Evolutionary conservation across 441 rosid species (phyloP), one percentile per base, ranked within the genome.

Genomic region (Rhodomyrtus psidioides): DNA sequence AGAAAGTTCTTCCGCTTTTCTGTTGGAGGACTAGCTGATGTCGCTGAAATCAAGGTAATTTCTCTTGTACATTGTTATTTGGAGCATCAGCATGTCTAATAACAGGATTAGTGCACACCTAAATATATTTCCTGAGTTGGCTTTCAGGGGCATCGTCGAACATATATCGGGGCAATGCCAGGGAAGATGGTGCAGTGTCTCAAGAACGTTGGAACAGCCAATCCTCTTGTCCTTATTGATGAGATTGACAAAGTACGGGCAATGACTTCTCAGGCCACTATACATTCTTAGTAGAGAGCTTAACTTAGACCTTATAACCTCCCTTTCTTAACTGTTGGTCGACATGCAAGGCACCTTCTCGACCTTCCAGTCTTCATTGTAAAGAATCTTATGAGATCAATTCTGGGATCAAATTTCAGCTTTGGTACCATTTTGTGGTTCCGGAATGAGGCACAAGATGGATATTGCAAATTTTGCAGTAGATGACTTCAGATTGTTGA

Each of bases 181-280:
- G 99, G 99, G 74, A 97, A 97, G 94, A 93, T 97, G 95, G 99
- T 97, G 89, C 99, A 97, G 89, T 97, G 99, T 89, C 93, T 97
- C 88, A 98, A 98, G 93, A 94, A 88, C 89, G 98, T 96, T 75
- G 99, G 98, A 87, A 96, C 99, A 76, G 94, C 92, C 85, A 97
- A 97, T 87, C 99, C 99, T 90, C 97, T 97, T 85, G 97, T 98
- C 86, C 93, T 97, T 88, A 95, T 97, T 44, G 99, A 97, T 89
- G 99, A 97, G 93, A 95, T 97, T 90, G 98, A 97, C 93, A 97
- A 96, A 99, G 99, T 96, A 91, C 12, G 49, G 79, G 79, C 49
- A 70, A 70, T 70, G 23, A 70, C 49, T 70, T 70, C 9, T 6
- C 49, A 39, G 79, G 79, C 26, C 79, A 70, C 9, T 12, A 15